Conservation (phyloP, 805 yeast species). For the Candida stauntonica region DNA sequence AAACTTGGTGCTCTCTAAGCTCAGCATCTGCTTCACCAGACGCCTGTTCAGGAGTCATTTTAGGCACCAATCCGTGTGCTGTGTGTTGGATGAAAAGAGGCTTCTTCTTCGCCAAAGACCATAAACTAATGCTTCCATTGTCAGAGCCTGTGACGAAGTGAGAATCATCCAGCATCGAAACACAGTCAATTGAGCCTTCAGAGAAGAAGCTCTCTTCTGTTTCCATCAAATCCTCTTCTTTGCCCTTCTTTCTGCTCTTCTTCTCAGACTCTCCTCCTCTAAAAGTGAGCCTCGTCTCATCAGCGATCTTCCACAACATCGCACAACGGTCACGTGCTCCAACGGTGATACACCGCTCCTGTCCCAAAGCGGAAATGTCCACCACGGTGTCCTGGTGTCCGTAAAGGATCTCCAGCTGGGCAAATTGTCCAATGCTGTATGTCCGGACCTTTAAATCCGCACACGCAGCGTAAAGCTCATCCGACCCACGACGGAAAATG, state of each 20-base stretch:
- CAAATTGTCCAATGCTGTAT: conserved; percentile 76
- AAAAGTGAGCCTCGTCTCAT: conserved; percentile 89
- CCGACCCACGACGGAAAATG: conserved; percentile 73
- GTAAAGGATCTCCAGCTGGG: conserved; percentile 85
- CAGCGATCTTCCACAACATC: conserved; percentile 94
- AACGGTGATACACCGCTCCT: conserved; percentile 92
- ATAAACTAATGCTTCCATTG: conserved; percentile 83
- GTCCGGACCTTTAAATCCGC: conserved; percentile 89
- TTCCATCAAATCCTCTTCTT: conserved; percentile 29
- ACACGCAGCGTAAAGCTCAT: conserved; percentile 87
- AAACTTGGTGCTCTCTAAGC: conserved; percentile 46
- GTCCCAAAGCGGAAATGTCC: conserved; percentile 74
- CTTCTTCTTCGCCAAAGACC: conserved; percentile 90
- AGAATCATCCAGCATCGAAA: conserved; percentile 86
- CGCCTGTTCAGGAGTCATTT: conserved; percentile 44
- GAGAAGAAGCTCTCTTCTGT: conserved; percentile 44
- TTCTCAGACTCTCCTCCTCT: conserved; percentile 73
- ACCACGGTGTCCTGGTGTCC: conserved; percentile 93
- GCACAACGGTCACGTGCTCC: conserved; percentile 95
- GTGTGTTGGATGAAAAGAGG: conserved; percentile 64
- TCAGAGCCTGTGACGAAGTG: conserved; percentile 95
- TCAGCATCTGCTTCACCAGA: conserved; percentile 44
- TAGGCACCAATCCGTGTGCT: conserved; percentile 71
- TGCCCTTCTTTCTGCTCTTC: conserved; percentile 28
- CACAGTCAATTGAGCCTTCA: conserved; percentile 90